Percentiles rank a stretch among this genome's conserved stretches.
Conservation (phyloP, 164 flowering plant genomes). For the Nymphaea colorata region DNA sequence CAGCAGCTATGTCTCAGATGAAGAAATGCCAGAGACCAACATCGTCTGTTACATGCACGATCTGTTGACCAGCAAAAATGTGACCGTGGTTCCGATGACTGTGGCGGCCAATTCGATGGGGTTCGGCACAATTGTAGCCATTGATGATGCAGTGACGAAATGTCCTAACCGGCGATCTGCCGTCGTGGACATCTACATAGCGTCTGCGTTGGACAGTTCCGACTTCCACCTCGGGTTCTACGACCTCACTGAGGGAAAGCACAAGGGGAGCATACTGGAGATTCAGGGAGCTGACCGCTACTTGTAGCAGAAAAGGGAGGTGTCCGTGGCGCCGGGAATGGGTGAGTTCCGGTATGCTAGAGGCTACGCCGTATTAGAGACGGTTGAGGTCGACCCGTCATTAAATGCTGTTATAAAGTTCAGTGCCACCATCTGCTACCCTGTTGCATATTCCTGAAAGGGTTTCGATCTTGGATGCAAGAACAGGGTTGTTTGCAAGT, state of each 20-base stretch:
- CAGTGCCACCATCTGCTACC: background rate
- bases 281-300: constrained; percentile 8
- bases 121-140: constrained; percentile 6
- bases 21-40: constrained; percentile 4
- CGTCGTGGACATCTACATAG: constrained; percentile 3
- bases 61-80: constrained; percentile 4
- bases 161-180: constrained; percentile 3
- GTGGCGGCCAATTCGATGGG: constrained; percentile 2
- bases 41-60: constrained; percentile 7
- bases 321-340: constrained; percentile 6
- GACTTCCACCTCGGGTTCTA: constrained; percentile 7
- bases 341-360: constrained; percentile 7
- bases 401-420: constrained; percentile 8
- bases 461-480: too few species aligned
- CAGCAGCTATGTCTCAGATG: background rate
- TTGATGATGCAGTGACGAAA: constrained; percentile 9
- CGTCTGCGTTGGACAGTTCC: constrained; percentile 9
- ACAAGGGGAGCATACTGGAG: constrained; percentile 11
- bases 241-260: constrained; percentile 5
- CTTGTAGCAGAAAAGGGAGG: constrained; percentile 5
- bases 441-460: too few species aligned
- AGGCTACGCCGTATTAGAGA: constrained; percentile 8
- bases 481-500: too few species aligned
- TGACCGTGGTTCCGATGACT: constrained; percentile 10
- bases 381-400: constrained; percentile 2